phyloP scores from a whole-genome alignment of 495 filamentous ascomycete genomes.

The Hypoxylon lenormandii region DNA sequence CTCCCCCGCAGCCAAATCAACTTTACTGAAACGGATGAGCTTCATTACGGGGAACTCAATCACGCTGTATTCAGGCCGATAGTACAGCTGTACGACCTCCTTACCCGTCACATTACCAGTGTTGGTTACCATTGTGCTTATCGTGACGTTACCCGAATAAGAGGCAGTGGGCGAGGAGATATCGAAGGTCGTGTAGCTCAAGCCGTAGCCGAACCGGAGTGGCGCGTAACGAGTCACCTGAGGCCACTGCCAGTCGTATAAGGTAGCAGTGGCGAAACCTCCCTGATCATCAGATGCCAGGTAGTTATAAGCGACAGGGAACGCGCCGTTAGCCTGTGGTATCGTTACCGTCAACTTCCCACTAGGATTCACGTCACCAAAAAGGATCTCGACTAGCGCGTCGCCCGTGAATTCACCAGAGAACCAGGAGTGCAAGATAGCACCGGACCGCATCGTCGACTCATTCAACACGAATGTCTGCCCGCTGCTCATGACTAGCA shows the following conservation, averaged over 20 bases:
- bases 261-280: constrained; percentile 17
- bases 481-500: constrained; percentile 28
- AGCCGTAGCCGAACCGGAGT: constrained; percentile 75
- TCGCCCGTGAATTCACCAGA: constrained; percentile 30
- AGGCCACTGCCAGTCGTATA: constrained; percentile 23
- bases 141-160: constrained; percentile 67
- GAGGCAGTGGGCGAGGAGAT: constrained; percentile 66
- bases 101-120: constrained; percentile 71
- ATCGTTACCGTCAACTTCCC: constrained; percentile 39
- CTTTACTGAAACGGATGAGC: constrained; percentile 78
- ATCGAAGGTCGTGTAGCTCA: constrained; percentile 77
- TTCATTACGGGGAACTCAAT: constrained; percentile 75
- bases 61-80: constrained; percentile 68
- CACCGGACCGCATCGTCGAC: constrained; percentile 23
- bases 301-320: constrained; percentile 27
- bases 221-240: constrained; percentile 54
- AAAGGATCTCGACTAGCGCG: constrained; percentile 26
- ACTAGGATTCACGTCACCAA: constrained; percentile 39
- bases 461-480: constrained; percentile 28
- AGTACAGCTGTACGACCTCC: constrained; percentile 80
- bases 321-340: constrained; percentile 25
- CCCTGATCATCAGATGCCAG: constrained; percentile 18
- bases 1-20: constrained; percentile 65
- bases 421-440: constrained; percentile 30
- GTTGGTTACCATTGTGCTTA: constrained; percentile 72